Conservation (phyloP, 108 stramenopile species). For the Chaetoceros tenuissimus region DNA sequence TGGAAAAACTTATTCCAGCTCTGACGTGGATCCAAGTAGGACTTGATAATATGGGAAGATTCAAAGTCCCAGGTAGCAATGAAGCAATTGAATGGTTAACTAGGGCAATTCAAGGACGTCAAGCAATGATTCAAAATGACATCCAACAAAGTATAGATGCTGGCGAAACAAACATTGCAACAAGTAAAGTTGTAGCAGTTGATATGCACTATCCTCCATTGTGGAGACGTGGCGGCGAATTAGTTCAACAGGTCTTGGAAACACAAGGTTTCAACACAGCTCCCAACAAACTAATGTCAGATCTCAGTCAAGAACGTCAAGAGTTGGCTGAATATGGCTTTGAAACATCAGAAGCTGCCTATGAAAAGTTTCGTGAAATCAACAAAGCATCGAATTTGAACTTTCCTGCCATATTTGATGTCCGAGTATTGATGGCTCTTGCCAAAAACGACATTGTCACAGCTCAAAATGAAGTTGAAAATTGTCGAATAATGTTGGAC, state of each 20-base stretch:
- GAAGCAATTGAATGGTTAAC: neutral
- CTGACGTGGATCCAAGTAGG: neutral
- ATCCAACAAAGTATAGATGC: neutral
- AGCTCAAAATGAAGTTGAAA: neutral
- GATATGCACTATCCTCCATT: neutral
- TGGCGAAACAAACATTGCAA: neutral
- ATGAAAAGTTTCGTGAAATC: neutral
- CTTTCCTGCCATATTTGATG: neutral
- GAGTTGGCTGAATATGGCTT: neutral
- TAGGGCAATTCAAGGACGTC: neutral
- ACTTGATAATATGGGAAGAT: neutral
- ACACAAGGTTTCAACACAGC: neutral
- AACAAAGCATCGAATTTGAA: neutral
- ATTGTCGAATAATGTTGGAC: neutral
- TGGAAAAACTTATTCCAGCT: neutral
- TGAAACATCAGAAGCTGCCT: neutral
- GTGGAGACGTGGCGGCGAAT: neutral
- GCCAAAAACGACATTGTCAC: neutral
- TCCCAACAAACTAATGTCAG: neutral
- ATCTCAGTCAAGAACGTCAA: neutral
- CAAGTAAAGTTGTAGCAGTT: neutral
- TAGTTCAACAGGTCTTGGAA: neutral
- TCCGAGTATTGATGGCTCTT: neutral
- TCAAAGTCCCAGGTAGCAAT: neutral
- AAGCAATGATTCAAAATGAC: neutral